Evolutionary conservation across 164 flowering plant genomes (phyloP).

Genomic region (Aristolochia californica): DNA sequence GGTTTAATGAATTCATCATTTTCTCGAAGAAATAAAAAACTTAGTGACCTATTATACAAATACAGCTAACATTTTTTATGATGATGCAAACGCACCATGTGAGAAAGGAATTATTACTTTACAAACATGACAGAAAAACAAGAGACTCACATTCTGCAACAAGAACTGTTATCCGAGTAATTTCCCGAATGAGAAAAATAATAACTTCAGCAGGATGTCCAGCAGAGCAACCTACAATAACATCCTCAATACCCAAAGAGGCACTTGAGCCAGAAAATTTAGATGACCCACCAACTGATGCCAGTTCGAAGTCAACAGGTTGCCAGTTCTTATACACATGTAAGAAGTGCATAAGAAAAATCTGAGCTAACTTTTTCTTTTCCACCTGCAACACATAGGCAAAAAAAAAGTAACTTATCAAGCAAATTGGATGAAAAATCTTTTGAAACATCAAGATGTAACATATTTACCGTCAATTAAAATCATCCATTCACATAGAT

Average conservation of each 20-base stretch:
- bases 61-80: not conserved
- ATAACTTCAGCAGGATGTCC: constrained; percentile 90
- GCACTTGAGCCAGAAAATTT: constrained; percentile 20
- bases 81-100: not conserved
- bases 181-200: constrained; percentile 43
- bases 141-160: constrained; percentile 59
- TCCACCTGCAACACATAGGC: constrained; percentile 41
- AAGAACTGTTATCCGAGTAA: constrained; percentile 37
- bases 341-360: constrained; percentile 76
- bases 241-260: constrained; percentile 26
- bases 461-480: too few relatives aligned
- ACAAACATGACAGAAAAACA: not conserved
- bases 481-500: too few relatives aligned
- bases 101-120: not conserved
- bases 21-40: too few relatives aligned
- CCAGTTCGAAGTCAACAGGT: constrained; percentile 36
- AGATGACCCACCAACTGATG: constrained; percentile 29
- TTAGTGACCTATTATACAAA: not conserved
- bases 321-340: constrained; percentile 65
- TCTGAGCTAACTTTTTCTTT: constrained; percentile 44
- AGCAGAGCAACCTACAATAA: constrained; percentile 61
- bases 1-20: too few relatives aligned
- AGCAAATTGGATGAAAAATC: not conserved
- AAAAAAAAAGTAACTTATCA: not conserved
- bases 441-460: too few relatives aligned